Base-by-base conservation (phyloP, 768 basidiomycete genomes). In the Inosperma sp. region DNA sequence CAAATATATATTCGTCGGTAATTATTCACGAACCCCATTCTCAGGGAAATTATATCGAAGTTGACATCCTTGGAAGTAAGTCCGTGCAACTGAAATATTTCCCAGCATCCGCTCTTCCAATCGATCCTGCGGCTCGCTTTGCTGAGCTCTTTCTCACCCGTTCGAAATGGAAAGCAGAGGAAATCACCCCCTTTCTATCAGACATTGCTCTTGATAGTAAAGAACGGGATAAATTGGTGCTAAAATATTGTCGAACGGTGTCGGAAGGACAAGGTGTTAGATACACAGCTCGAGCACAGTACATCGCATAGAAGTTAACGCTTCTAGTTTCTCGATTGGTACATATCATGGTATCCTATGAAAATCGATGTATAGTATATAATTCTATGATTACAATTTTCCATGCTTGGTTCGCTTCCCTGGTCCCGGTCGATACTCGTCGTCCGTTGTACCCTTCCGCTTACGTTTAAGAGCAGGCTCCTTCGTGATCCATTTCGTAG, bases 151-250 rank as follows among this genome's bases (percentile, higher is more conserved):
- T 99, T 74, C 73, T 90, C 31, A 86, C 85, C 7, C 81, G 85
- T 5, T 55, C 79, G 17, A 79, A 79, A 37, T 93, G 92, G 91
- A 82, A 77, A 60, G 78, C 75, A 5, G 82, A 86, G 10, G 91
- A 94, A 14, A 87, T 97, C 53, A 68, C 71, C 22, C 88, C 87
- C 4, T 98, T 94, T 69, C 70, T 98, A 10, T 67, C 73, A 5
- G 92, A 92, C 55, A 82, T 96, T 49, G 85, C 85, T 0, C 73
- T 93, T n/a, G 83, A 90, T 62, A 69, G 73, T 7, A 95, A 96
- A 66, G 91, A 91, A 61, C 76, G 88, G 33, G 94, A 98, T 63
- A 92, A 85, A 64, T 63, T 95, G 55, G 69, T 96, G 31, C 78
- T 91, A 35, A 97, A 93, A 69, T 89, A 86, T 61, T 89, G 89